phyloP scores from a whole-genome alignment of 2,329 filamentous ascomycete genomes.

The Berkeleyomyces basicola region DNA sequence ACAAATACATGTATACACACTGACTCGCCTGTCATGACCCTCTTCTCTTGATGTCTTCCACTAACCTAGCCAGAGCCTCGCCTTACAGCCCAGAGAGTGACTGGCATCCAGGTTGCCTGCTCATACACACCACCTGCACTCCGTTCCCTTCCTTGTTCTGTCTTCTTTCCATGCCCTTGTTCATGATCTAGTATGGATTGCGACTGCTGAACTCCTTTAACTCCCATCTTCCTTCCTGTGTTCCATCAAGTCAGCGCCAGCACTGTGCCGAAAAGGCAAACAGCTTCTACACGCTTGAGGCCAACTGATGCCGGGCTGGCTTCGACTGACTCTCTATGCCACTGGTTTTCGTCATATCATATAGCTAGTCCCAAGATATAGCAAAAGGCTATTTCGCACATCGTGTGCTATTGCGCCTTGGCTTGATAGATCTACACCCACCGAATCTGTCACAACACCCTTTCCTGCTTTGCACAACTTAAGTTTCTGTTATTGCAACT shows the following conservation, averaged over 20 bases:
- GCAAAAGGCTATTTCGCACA: too few relatives aligned
- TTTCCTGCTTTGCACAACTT: not conserved
- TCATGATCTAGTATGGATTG: not conserved
- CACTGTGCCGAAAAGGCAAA: not conserved
- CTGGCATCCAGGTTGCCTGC: not conserved
- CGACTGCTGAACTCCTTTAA: not conserved
- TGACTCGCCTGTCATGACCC: too few relatives aligned
- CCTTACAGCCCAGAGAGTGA: too few relatives aligned
- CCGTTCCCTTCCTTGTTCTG: not conserved
- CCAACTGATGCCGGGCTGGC: too few relatives aligned
- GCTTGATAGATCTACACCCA: not conserved
- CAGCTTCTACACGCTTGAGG: not conserved
- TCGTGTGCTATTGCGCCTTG: not conserved
- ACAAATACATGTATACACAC: too few relatives aligned
- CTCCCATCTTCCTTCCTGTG: not conserved
- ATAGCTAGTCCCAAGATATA: too few relatives aligned
- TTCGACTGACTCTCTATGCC: not conserved
- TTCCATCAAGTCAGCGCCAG: not conserved
- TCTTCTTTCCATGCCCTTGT: not conserved
- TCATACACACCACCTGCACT: not conserved
- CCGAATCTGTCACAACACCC: not conserved
- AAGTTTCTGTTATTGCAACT: not conserved
- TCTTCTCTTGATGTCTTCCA: too few relatives aligned
- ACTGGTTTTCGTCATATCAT: too few relatives aligned
- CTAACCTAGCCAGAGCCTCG: too few relatives aligned